Base-by-base conservation (phyloP, 139 green algal species). In the Edaphochlamys debaryana region DNA sequence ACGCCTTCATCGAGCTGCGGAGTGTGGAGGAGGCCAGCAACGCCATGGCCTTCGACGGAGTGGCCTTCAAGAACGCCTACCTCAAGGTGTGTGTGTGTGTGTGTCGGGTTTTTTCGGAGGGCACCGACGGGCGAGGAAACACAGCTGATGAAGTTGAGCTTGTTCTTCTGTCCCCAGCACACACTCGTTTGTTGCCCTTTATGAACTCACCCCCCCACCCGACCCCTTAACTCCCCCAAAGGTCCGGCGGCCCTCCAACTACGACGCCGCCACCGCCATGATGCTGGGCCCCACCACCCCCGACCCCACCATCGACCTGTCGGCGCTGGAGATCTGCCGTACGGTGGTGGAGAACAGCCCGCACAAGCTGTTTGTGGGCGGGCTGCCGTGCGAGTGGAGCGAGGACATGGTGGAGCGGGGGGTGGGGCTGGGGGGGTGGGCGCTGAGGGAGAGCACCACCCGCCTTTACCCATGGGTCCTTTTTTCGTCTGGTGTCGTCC, bases 341-440 rank as follows among this genome's bases (percentile, higher is more conserved):
- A 95, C 94, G 0, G 89, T 95, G 73, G 93, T 95, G 37, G 89
- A 95, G 56, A 94, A 97, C 70, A 90, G 83, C 9, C 93, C 92
- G n/a, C 84, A 95, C 87, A 97, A 97, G 87, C 72, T 97, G 6
- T 97, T 97, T 76, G 80, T 97, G 52, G 83, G 83, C 25, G 94
- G 94, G 37, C 86, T 97, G 79, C 92, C 94, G 25, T 96, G 93
- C 77, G 93, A 95, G 66, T 97, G 93, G 90, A 79, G 36, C 19
- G 94, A 96, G 52, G 91, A 97, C 73, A 69, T 80, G 73, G 56
- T 69, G 58, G 45, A 54, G 11, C 13, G 11, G 11, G 45, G 45
- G 13, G 45, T n/a, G n/a, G n/a, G n/a, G n/a, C n/a, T n/a, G n/a
- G n/a, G n/a, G n/a, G n/a, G n/a, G n/a, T n/a, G n/a, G n/a, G n/a